Percentiles rank a stretch among this genome's conserved stretches.
phyloP scores from a whole-genome alignment of 2,329 filamentous ascomycete species.

The Amphichorda felina region DNA sequence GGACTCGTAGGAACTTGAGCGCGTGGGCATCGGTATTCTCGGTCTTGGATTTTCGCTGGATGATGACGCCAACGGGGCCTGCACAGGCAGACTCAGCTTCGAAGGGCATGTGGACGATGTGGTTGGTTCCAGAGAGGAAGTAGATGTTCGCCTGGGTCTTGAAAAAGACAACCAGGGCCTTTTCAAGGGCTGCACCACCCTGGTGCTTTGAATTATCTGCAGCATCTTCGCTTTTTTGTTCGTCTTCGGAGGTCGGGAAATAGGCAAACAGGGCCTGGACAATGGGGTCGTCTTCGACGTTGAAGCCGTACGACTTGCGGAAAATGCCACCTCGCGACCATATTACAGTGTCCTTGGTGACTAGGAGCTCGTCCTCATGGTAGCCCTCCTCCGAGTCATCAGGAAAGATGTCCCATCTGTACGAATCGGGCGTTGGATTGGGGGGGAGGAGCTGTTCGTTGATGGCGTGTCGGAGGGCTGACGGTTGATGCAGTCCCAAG shows the following conservation, averaged over 20 bases:
- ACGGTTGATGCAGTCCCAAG: slow-evolving; percentile 80
- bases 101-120: slow-evolving; percentile 88
- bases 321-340: slow-evolving; percentile 85
- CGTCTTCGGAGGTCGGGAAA: slow-evolving; percentile 50
- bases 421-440: slow-evolving; percentile 53
- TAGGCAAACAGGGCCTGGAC: slow-evolving; percentile 77
- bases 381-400: slow-evolving; percentile 25
- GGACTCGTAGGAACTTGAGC: slow-evolving; percentile 48
- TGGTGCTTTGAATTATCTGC: slow-evolving; percentile 2
- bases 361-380: slow-evolving; percentile 68
- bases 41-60: slow-evolving; percentile 63
- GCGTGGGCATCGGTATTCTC: slow-evolving; percentile 38
- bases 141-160: slow-evolving; percentile 90
- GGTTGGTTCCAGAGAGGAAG: slow-evolving; percentile 76
- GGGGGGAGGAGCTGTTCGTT: slow-evolving; percentile 64
- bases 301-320: slow-evolving; percentile 75
- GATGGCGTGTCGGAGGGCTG: slow-evolving; percentile 72
- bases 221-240: slow-evolving; percentile 6
- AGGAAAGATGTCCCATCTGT: slow-evolving; percentile 59
- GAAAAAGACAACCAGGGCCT: slow-evolving; percentile 80
- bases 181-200: slow-evolving; percentile 24
- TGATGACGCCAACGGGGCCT: slow-evolving; percentile 69
- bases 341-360: slow-evolving; percentile 63
- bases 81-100: slow-evolving; percentile 83
- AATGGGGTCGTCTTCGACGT: slow-evolving; percentile 75